These are phyloP conservation scores for Pythium brachiatum DNA, from an alignment of 352 stramenopile species.

Conservation along the genomic window DNA sequence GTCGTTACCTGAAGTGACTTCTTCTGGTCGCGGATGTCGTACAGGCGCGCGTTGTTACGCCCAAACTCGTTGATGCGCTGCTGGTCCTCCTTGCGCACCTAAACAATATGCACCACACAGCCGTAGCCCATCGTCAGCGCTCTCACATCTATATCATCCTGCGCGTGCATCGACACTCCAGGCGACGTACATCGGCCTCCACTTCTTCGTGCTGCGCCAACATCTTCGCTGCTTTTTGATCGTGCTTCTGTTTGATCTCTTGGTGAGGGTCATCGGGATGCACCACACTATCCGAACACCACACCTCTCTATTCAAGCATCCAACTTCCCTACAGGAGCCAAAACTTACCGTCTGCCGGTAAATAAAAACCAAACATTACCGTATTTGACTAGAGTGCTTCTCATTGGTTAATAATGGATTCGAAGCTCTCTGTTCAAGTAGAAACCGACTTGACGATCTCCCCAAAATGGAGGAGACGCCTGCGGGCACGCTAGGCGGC, in stretches of 20 bases:
- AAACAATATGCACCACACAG: neutral
- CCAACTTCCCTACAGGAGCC: neutral
- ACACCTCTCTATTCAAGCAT: conserved; percentile 17
- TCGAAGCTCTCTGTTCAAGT: neutral
- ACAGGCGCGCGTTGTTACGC: conserved; percentile 92
- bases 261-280: conserved; percentile 6
- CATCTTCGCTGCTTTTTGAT: conserved; percentile 36
- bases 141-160: neutral
- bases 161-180: neutral
- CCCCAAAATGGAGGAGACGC: neutral
- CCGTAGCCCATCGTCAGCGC: neutral
- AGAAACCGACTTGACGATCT: conserved; percentile 3
- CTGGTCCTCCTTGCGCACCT: conserved; percentile 97
- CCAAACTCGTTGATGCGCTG: conserved; percentile 98
- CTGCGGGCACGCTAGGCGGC: neutral
- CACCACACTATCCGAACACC: conserved; percentile 18
- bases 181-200: conserved; percentile 65
- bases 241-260: neutral
- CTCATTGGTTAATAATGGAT: neutral
- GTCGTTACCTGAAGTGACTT: conserved; percentile 82
- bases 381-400: neutral
- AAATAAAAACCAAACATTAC: neutral
- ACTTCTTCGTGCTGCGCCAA: conserved; percentile 80
- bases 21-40: conserved; percentile 91
- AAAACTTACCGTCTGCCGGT: conserved; percentile 1